These are phyloP conservation scores for Turritis glabra DNA, from an alignment of 345 rosid species.

Conservation along the genomic window DNA sequence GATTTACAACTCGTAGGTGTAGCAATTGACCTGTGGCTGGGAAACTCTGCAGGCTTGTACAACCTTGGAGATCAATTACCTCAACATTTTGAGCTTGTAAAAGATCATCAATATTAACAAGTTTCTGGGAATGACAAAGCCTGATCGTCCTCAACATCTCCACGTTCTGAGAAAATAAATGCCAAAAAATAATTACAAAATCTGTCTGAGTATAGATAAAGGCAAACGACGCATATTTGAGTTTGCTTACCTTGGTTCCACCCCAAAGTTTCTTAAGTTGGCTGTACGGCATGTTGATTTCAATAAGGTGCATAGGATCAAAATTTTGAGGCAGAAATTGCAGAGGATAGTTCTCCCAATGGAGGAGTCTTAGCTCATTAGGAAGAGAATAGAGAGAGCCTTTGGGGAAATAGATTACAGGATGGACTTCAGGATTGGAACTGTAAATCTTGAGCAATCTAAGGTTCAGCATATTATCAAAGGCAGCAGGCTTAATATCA, in stretches of 20 bases:
- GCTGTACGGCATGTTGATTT: background rate
- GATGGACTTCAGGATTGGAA: background rate
- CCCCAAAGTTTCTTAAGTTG: background rate
- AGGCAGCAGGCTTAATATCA: background rate
- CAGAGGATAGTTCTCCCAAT: background rate
- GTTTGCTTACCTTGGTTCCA: background rate
- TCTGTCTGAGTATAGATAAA: background rate
- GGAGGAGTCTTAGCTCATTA: background rate
- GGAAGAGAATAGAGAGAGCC: background rate
- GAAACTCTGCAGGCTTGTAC: background rate
- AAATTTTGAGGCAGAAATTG: background rate
- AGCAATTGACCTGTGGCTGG: background rate
- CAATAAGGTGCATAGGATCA: background rate
- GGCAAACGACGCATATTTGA: background rate
- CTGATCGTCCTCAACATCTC: background rate
- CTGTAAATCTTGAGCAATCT: constrained; percentile 14
- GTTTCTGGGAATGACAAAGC: background rate
- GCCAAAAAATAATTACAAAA: background rate
- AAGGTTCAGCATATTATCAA: constrained; percentile 13
- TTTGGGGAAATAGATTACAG: background rate
- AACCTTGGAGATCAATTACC: constrained; percentile 1
- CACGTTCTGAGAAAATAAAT: background rate
- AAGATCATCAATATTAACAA: background rate
- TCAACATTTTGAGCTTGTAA: background rate
- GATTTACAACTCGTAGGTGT: background rate